Percentiles rank a stretch among this genome's conserved stretches.
Conservation (phyloP, 1,284 basidiomycete species). For the Apiotrichum gamsii region DNA sequence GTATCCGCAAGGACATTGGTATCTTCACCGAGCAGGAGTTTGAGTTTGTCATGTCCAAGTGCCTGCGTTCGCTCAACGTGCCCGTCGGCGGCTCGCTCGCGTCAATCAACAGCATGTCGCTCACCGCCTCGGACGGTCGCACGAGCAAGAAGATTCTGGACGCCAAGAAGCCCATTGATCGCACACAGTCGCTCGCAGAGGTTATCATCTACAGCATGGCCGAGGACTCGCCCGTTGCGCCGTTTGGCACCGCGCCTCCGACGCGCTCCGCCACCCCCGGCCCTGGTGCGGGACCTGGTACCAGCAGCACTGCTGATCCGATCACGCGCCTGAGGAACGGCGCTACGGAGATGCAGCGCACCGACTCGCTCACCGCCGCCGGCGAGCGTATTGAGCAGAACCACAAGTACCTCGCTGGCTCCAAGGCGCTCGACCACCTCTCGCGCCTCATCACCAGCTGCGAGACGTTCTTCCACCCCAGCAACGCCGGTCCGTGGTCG, state of each 20-base stretch:
- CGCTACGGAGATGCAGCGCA: slow-evolving; percentile 35
- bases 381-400: slow-evolving; percentile 38
- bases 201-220: slow-evolving; percentile 88
- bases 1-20: slow-evolving; percentile 71
- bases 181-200: slow-evolving; percentile 71
- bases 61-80: slow-evolving; percentile 72
- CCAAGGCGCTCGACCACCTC: slow-evolving; percentile 80
- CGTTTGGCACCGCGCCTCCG: slow-evolving; percentile 31
- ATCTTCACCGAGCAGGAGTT: slow-evolving; percentile 85
- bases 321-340: slow-evolving; percentile 31
- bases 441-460: slow-evolving; percentile 85
- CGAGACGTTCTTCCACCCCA: slow-evolving; percentile 59
- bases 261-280: slow-evolving; percentile 53
- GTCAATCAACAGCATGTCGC: slow-evolving; percentile 38
- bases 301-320: slow-evolving; percentile 5
- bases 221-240: slow-evolving; percentile 61
- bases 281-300: slow-evolving; percentile 2
- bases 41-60: slow-evolving; percentile 77
- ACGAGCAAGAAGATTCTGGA: slow-evolving; percentile 60
- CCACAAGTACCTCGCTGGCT: slow-evolving; percentile 67
- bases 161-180: slow-evolving; percentile 70
- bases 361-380: slow-evolving; percentile 39
- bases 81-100: slow-evolving; percentile 39
- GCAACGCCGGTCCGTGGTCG: slow-evolving; percentile 50
- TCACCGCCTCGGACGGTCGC: slow-evolving; percentile 52